A percentile compares a stretch with the other conserved stretches of the same genome.
Evolutionary conservation across 345 rosid species (phyloP).

Genomic region (Brassica carinata): DNA sequence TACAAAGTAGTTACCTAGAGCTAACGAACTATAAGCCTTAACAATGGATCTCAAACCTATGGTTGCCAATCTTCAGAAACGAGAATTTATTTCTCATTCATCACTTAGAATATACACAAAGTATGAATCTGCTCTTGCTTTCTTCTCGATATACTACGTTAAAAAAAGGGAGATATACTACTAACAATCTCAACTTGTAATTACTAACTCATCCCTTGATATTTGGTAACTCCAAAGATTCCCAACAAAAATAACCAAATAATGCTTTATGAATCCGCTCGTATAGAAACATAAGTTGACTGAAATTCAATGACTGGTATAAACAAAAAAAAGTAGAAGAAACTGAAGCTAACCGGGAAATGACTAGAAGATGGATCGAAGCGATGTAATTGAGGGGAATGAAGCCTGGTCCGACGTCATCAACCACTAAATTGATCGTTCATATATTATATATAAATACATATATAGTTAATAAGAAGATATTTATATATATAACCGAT

Average conservation of each 20-base stretch:
- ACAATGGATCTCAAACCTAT: neutral
- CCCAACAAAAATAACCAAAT: neutral
- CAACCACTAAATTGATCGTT: slow-evolving; percentile 26
- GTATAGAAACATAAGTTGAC: neutral
- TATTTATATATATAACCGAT: neutral
- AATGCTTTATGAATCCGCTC: neutral
- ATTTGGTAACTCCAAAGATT: neutral
- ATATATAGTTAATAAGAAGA: neutral
- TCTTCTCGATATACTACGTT: neutral
- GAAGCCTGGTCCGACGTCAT: slow-evolving; percentile 97
- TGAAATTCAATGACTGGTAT: neutral
- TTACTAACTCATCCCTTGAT: neutral
- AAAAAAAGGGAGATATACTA: neutral
- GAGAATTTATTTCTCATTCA: neutral
- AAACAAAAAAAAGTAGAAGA: neutral
- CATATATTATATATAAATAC: neutral
- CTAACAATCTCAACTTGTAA: neutral
- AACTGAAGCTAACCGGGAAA: slow-evolving; percentile 13
- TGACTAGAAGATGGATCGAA: slow-evolving; percentile 15
- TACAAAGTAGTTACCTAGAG: neutral
- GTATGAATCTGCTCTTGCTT: neutral
- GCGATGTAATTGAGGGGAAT: slow-evolving; percentile 75
- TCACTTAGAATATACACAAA: neutral
- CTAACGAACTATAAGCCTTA: neutral
- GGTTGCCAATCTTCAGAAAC: neutral